Evolutionary conservation across 2,329 filamentous ascomycete genomes (phyloP).

Genomic region (Fonsecaea multimorphosa): DNA sequence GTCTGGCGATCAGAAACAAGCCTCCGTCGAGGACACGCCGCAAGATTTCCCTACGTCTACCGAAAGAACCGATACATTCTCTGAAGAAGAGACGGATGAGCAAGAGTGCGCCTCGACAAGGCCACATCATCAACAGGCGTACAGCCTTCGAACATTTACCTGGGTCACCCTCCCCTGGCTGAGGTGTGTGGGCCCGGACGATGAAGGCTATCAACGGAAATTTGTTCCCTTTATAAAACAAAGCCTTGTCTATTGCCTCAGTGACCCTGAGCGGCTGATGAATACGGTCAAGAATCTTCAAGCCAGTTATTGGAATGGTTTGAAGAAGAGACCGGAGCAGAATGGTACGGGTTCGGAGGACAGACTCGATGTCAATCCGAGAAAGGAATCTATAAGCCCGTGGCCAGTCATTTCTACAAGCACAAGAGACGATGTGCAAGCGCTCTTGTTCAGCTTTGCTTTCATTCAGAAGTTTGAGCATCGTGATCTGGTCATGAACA

Average conservation of each 20-base stretch:
- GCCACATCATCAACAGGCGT: not conserved
- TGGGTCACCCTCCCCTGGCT: slow-evolving; percentile 28
- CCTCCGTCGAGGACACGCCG: not conserved
- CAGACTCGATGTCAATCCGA: not conserved
- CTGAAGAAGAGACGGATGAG: not conserved
- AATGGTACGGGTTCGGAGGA: not conserved
- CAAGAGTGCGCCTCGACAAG: not conserved
- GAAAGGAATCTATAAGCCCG: not conserved
- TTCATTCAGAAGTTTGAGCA: slow-evolving; percentile 28
- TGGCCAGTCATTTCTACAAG: slow-evolving; percentile 16
- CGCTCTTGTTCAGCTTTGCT: slow-evolving; percentile 26
- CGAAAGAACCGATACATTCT: not conserved
- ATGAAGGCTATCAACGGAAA: slow-evolving; percentile 6
- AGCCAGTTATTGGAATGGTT: slow-evolving; percentile 11
- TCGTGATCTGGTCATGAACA: slow-evolving; percentile 24
- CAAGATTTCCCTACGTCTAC: not conserved
- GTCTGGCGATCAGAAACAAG: not conserved
- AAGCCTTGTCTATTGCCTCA: slow-evolving; percentile 53
- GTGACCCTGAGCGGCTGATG: slow-evolving; percentile 49
- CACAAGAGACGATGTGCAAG: slow-evolving; percentile 23
- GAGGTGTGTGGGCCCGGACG: not conserved
- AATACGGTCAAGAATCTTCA: slow-evolving; percentile 46
- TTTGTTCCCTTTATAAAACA: slow-evolving; percentile 50
- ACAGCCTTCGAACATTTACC: slow-evolving; percentile 28
- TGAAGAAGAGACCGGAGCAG: not conserved